Evolutionary conservation across 1,284 basidiomycete genomes (phyloP).

Genomic region (Sphagnurus paluster): DNA sequence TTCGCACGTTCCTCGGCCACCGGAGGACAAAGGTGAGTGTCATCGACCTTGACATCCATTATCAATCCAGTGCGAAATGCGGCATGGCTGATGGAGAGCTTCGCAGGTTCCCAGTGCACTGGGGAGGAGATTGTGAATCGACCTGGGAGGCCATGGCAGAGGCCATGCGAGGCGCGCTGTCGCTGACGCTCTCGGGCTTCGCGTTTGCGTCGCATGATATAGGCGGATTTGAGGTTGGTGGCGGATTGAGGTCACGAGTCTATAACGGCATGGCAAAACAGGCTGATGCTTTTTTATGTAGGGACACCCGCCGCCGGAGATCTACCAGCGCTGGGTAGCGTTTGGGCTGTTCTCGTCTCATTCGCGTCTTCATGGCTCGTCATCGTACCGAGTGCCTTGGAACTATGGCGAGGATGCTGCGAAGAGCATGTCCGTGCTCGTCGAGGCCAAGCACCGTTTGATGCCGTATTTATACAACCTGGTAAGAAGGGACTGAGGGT

Average conservation of each 20-base stretch:
- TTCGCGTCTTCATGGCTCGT: conserved; percentile 70
- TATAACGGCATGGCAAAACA: background rate
- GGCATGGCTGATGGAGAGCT: background rate
- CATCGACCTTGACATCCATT: background rate
- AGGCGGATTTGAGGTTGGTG: conserved; percentile 63
- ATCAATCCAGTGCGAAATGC: background rate
- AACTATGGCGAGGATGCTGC: conserved; percentile 73
- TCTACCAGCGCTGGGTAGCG: conserved; percentile 78
- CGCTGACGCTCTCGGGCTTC: conserved; percentile 68
- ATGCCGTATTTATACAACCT: conserved; percentile 75
- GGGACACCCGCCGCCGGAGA: conserved; percentile 68
- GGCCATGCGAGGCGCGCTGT: conserved; percentile 66
- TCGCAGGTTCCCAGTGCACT: conserved; percentile 48
- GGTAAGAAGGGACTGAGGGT: conserved; percentile 38
- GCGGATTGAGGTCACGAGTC: background rate
- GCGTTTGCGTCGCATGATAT: conserved; percentile 76
- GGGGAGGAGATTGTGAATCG: conserved; percentile 79
- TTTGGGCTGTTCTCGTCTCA: conserved; percentile 72
- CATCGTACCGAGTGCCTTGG: conserved; percentile 77
- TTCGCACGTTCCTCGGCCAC: conserved; percentile 68
- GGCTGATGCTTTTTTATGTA: conserved; percentile 14
- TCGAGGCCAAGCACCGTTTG: conserved; percentile 67
- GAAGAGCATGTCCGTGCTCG: conserved; percentile 61
- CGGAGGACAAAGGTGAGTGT: conserved; percentile 64
- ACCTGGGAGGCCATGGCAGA: conserved; percentile 81